Base-by-base conservation (phyloP, 768 basidiomycete species). In the Tylopilus intermedius region DNA sequence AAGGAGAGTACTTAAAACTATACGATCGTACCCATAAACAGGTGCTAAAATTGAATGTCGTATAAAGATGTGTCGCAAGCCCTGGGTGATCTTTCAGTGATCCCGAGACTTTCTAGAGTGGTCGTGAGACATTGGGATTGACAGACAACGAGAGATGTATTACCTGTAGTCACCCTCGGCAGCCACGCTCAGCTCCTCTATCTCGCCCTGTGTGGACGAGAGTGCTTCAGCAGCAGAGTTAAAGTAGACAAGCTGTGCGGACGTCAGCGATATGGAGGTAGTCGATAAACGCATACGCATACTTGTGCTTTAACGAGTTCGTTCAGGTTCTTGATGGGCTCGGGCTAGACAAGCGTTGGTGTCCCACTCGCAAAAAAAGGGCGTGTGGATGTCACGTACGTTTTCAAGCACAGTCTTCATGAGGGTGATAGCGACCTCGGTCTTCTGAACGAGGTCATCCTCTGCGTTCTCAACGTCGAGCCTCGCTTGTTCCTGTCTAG, bases 321-420 rank as follows among this genome's bases (percentile, higher is more conserved):
- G 55, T 93, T 91, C 51, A 98, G 70, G 73, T 95, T 91, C 82
- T 90, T 94, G 67, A 99, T 71, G 4, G 96, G 91, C 72, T 97
- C 95, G 37, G 96, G 96, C 93, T 95, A 60, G 22, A 3, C 18
- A 10, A 39, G 50, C 43, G 47, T n/a, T 3, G 8, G 29, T 9
- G 26, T 37, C 5, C 21, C 5, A 38, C 18, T 8, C 8, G 30
- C 4, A 49, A 44, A 8, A 45, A 13, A 9, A 35, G 27, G 6
- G 21, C 8, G 40, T 22, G 21, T 3, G 13, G 14, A 10, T 0
- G 8, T n/a, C 10, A 76, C 88, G 50, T 58, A 96, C 94, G 71
- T 97, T 97, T 62, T 98, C 95, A 37, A 99, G 79, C 14, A 98
- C 95, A n/a, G 90, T 88, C 77, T 95, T 95, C 94, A 96, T 95